phyloP scores from a whole-genome alignment of 2,329 filamentous ascomycete species.

The Parastagonospora nodorum region DNA sequence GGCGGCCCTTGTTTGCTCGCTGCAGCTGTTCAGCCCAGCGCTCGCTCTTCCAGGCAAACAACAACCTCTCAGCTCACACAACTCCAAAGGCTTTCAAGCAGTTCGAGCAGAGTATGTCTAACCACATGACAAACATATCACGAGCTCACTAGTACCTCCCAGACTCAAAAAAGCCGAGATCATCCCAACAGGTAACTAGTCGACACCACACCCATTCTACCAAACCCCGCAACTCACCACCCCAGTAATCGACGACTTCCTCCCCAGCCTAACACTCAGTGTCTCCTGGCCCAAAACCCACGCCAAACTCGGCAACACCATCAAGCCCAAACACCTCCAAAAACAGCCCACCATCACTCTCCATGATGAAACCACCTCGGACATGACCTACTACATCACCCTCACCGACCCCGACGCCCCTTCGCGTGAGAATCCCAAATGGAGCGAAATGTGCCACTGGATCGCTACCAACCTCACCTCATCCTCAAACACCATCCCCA shows the following conservation, averaged over 20 bases:
- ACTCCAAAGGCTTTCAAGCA: slow-evolving; percentile 22
- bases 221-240: slow-evolving; percentile 5
- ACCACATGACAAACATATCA: background rate
- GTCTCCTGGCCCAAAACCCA: slow-evolving; percentile 53
- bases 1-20: slow-evolving; percentile 14
- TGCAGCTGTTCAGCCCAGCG: slow-evolving; percentile 15
- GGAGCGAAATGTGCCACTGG: slow-evolving; percentile 65
- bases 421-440: slow-evolving; percentile 57
- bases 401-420: slow-evolving; percentile 66
- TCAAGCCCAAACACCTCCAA: slow-evolving; percentile 52
- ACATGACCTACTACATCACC: slow-evolving; percentile 54
- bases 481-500: background rate
- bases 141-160: slow-evolving; percentile 1
- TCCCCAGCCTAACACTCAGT: slow-evolving; percentile 58
- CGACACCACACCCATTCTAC: background rate
- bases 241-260: slow-evolving; percentile 65
- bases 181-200: slow-evolving; percentile 42
- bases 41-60: slow-evolving; percentile 36
- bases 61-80: slow-evolving; percentile 23
- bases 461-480: slow-evolving; percentile 46
- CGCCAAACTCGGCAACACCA: slow-evolving; percentile 58
- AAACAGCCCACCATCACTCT: slow-evolving; percentile 49
- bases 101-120: slow-evolving; percentile 34
- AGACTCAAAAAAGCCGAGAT: slow-evolving; percentile 49
- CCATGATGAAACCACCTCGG: slow-evolving; percentile 34